Evolutionary conservation across 805 yeast species (phyloP).

Genomic region (Komagataella pastoris): DNA sequence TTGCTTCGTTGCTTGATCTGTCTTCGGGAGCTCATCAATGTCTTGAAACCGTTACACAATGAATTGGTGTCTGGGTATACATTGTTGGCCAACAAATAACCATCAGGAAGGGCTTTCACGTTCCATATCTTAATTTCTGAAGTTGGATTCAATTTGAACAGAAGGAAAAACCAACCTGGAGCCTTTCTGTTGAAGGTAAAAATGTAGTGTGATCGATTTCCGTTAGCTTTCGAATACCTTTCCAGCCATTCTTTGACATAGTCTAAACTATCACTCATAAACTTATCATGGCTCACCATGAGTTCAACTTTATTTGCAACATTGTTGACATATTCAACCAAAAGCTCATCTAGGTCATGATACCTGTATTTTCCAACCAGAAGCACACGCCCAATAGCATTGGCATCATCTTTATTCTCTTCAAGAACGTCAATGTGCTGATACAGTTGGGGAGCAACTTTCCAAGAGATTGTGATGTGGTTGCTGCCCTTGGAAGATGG

Average conservation of each 20-base stretch:
- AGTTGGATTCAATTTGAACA: slow-evolving; percentile 69
- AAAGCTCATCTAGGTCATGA: slow-evolving; percentile 85
- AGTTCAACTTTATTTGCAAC: slow-evolving; percentile 74
- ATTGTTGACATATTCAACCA: slow-evolving; percentile 76
- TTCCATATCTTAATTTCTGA: slow-evolving; percentile 75
- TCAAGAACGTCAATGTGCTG: slow-evolving; percentile 88
- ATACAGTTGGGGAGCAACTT: slow-evolving; percentile 78
- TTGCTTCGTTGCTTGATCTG: not conserved
- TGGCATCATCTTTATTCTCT: slow-evolving; percentile 51
- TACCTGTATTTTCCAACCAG: slow-evolving; percentile 60
- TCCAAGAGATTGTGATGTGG: slow-evolving; percentile 92
- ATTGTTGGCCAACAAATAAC: slow-evolving; percentile 67
- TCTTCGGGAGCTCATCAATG: slow-evolving; percentile 8
- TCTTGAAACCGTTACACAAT: slow-evolving; percentile 92
- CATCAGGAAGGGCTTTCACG: slow-evolving; percentile 81
- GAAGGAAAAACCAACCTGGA: slow-evolving; percentile 87
- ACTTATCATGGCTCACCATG: slow-evolving; percentile 79
- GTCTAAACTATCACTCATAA: slow-evolving; percentile 62
- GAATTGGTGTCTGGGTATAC: slow-evolving; percentile 82
- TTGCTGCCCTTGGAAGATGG: slow-evolving; percentile 88
- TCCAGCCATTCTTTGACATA: slow-evolving; percentile 83
- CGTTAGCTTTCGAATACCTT: slow-evolving; percentile 82
- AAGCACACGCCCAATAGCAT: slow-evolving; percentile 40
- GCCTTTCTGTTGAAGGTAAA: slow-evolving; percentile 82
- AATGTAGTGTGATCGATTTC: slow-evolving; percentile 79